Evolutionary conservation across 2,329 filamentous ascomycete genomes (phyloP), one percentile per base, ranked within the genome.

Genomic region (Talaromyces marneffei): DNA sequence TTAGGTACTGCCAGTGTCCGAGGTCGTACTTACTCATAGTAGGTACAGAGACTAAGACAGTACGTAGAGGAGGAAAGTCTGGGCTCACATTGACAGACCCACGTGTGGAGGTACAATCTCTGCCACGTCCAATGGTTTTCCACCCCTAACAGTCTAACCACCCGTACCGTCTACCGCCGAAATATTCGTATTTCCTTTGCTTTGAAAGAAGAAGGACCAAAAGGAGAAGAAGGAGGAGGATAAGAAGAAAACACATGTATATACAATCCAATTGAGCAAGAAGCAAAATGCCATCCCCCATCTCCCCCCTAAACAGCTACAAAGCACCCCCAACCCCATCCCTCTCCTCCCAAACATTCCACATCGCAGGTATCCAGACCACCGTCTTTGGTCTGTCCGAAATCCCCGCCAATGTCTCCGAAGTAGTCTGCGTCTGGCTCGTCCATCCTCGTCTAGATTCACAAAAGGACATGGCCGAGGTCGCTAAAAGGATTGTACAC

Each of bases 371-470:
- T 52, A 85, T 97, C 59, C 80, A 89, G 9, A 85, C 89, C 55
- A 89, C 90, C 63, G 82, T 96, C 62, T 92, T 92, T 74, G 92
- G 93, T 18, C 83, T 96, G 1, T 78, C 86, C 31, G 90, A 96
- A 71, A 81, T 96, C 0, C 79, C 85, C 1, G n/a, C 71, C 14
- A 75, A 81, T 14, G 78, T 82, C 3, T 74, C 73, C 4, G 77
- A 80, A 33, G 78, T 96, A 37, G 87, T 91, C 25, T 90, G 89
- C 68, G 83, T 97, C n/a, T 97, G 92, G 91, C 86, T 97, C 12
- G 84, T 97, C 18, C 92, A 97, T 71, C 90, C 90, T 2, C 85
- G 94, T 25, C 81, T 88, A 0, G 82, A 87, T 59, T 85, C 80
- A 0, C 87, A 89, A 70, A 84, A 85, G 60, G 83, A 83, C 64